Evolutionary conservation across 2,329 filamentous ascomycete genomes (phyloP).

Genomic region (Pseudogymnoascus sp.): DNA sequence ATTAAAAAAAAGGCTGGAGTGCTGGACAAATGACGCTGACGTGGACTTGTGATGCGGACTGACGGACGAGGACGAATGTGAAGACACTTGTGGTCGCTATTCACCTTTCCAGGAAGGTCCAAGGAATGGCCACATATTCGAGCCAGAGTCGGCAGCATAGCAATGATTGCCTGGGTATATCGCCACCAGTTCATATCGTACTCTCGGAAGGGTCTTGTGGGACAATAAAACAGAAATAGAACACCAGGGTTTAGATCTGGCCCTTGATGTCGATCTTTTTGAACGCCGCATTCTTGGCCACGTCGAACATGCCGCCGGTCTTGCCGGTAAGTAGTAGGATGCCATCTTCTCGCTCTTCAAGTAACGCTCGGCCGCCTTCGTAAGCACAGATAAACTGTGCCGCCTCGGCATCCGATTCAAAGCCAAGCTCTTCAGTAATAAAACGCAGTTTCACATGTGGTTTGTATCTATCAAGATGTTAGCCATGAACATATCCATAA

Average conservation of each 20-base stretch:
- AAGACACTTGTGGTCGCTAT: background rate
- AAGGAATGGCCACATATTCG: background rate
- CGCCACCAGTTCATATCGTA: background rate
- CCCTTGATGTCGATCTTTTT: conserved; percentile 92
- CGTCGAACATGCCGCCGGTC: conserved; percentile 66
- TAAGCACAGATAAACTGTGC: conserved; percentile 84
- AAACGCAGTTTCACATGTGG: conserved; percentile 82
- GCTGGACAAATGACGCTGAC: background rate
- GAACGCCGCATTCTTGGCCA: conserved; percentile 66
- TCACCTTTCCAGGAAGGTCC: background rate
- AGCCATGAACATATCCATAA: conserved; percentile 31
- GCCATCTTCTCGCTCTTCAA: conserved; percentile 69
- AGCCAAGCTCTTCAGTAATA: conserved; percentile 91
- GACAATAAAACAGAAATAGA: background rate
- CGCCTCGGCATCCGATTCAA: conserved; percentile 85
- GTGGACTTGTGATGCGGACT: background rate
- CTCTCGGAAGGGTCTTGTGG: background rate
- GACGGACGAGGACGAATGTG: background rate
- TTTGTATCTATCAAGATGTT: conserved; percentile 67
- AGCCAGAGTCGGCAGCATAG: background rate
- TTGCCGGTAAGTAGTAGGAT: conserved; percentile 70
- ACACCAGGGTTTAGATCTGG: conserved; percentile 61
- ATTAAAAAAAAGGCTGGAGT: background rate
- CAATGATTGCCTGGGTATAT: background rate
- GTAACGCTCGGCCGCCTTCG: conserved; percentile 59